phyloP scores from a whole-genome alignment of 139 green algal species.

The Chlamydomonas schloesseri region DNA sequence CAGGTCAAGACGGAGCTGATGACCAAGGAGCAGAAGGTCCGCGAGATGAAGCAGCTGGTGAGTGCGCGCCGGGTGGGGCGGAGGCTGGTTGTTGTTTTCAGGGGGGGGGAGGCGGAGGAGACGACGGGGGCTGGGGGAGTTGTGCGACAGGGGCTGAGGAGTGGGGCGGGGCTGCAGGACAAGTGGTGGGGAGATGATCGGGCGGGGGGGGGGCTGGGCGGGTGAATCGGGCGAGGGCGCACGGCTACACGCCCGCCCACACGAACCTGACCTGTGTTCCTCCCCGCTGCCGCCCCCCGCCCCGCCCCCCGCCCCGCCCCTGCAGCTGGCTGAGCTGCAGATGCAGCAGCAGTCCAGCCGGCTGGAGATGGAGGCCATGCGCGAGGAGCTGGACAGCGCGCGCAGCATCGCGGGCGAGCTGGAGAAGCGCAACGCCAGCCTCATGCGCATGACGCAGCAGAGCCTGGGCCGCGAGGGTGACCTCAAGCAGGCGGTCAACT shows the following conservation, averaged over 20 bases:
- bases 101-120: neutral
- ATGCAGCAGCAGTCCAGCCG: slow-evolving; percentile 38
- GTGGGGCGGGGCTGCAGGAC: no score
- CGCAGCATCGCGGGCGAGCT: slow-evolving; percentile 36
- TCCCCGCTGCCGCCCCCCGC: neutral
- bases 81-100: neutral
- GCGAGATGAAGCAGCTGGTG: slow-evolving; percentile 49
- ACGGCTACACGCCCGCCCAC: no score
- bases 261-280: no score
- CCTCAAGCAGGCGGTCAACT: slow-evolving; percentile 48
- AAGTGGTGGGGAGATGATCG: no score
- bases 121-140: no score
- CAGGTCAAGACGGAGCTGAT: slow-evolving; percentile 30
- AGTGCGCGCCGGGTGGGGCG: neutral
- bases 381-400: slow-evolving; percentile 33
- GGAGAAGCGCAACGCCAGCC: slow-evolving; percentile 17
- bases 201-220: no score
- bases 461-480: slow-evolving; percentile 41
- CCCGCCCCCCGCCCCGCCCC: neutral
- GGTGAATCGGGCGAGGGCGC: no score
- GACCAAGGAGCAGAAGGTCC: slow-evolving; percentile 42
- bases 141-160: no score
- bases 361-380: slow-evolving; percentile 37
- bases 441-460: slow-evolving; percentile 34
- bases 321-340: slow-evolving; percentile 40